phyloP scores from a whole-genome alignment of 2,329 filamentous ascomycete genomes.

The Paraconiothyrium sp. region DNA sequence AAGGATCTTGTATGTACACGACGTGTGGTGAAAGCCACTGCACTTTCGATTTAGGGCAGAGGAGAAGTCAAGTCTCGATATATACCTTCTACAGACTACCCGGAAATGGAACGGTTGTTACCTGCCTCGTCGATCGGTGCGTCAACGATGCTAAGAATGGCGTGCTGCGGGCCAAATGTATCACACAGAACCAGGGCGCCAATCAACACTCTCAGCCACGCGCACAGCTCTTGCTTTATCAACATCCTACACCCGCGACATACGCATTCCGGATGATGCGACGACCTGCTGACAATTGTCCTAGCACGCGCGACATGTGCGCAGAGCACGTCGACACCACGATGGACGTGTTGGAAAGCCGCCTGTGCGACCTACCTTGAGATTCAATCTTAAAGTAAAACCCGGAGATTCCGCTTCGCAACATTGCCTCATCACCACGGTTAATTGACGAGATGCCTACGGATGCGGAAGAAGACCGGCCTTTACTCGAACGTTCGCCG shows the following conservation, averaged over 20 bases:
- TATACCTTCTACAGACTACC: too few species aligned
- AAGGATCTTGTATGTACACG: too few species aligned
- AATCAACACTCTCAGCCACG: constrained; percentile 16
- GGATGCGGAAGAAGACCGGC: constrained; percentile 27
- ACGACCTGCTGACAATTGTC: constrained; percentile 40
- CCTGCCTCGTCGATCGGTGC: constrained; percentile 2
- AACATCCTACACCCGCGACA: constrained; percentile 22
- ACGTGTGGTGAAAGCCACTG: too few species aligned
- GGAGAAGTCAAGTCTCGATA: too few species aligned
- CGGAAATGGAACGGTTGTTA: too few species aligned
- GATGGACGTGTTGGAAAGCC: background rate
- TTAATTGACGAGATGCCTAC: constrained; percentile 23
- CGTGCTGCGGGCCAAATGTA: constrained; percentile 14
- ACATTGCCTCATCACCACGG: constrained; percentile 2
- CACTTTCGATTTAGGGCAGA: too few species aligned
- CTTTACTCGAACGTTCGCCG: constrained; percentile 30
- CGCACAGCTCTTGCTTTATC: constrained; percentile 18
- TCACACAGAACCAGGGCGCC: constrained; percentile 11
- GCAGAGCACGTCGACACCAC: constrained; percentile 1
- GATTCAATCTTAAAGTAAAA: background rate
- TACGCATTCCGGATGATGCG: constrained; percentile 32
- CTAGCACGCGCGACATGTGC: constrained; percentile 7
- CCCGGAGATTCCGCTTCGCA: constrained; percentile 4
- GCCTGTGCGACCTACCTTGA: background rate
- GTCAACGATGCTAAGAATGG: constrained; percentile 21